Base-by-base conservation (phyloP, 345 rosid species). In the Cardiospermum halicacabum region DNA sequence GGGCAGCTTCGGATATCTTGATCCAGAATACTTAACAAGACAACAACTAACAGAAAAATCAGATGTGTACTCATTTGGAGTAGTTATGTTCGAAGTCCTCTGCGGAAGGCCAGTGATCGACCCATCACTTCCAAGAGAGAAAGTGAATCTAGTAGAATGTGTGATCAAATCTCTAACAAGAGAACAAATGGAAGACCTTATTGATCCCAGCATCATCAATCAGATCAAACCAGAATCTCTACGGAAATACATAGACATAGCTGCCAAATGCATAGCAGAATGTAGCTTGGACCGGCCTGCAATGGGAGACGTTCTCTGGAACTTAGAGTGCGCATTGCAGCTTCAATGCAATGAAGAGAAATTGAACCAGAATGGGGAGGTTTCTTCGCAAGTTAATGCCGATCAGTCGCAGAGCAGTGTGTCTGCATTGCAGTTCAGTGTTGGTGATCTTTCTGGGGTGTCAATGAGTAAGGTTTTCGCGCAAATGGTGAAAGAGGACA, bases 1-100 rank as follows among this genome's bases (percentile, higher is more conserved):
- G 71, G 89, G 92, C 50, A 87, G 92, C 81, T 87, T 87, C 15
- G 87, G 87, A 0, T 85, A 85, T 58, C 81, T 85, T 10, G 90
- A 85, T 72, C 90, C 90, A 1, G 90, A 85, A 72, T 85, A 85
- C 56, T 61, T 82, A 60, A 77, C 77, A 0, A 80, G 80, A 70
- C 87, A 80, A 56, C 84, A 80, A 13, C 56, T 85, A 53, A 82
- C 84, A 0, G 81, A 82, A 64, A 85, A 81, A 66, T 85, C 88
- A 0, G 86, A 85, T 72, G 91, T 85, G 21, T 85, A 85, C 78
- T 83, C 88, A 5, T 85, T 83, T 22, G 91, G 88, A 45, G 91
- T 85, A n/a, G 88, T 85, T 24, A 79, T 83, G 86, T 68, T 83
- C 7, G 91, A 85, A 69, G 76, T 85, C 8, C 51, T 85, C 3